These are phyloP conservation scores for Cordia subcordata DNA, from an alignment of 257 asterid genomes.

Conservation along the genomic window DNA sequence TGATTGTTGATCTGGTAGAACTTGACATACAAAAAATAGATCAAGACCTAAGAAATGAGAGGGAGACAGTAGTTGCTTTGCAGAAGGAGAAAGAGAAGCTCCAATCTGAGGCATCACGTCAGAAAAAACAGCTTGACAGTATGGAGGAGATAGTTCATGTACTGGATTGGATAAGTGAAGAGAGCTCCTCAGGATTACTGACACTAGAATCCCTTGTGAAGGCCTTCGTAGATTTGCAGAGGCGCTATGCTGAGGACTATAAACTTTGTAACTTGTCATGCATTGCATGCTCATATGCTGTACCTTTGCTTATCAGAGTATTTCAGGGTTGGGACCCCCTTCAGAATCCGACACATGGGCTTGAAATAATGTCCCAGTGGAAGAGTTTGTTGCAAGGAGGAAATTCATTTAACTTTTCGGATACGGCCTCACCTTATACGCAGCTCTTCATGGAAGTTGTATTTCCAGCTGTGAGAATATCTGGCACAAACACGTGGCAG, in stretches of 20 bases:
- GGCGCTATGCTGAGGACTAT: constrained; percentile 56
- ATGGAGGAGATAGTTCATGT: constrained; percentile 51
- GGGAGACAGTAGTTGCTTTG: constrained; percentile 76
- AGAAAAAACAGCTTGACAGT: constrained; percentile 60
- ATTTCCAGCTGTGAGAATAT: constrained; percentile 88
- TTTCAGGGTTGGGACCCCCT: constrained; percentile 98
- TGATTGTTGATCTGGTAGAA: constrained; percentile 72
- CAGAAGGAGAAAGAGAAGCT: constrained; percentile 79
- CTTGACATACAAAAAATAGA: constrained; percentile 77
- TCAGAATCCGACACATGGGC: constrained; percentile 80
- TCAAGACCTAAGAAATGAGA: constrained; percentile 75
- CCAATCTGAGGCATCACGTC: constrained; percentile 50
- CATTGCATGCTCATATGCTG: constrained; percentile 83
- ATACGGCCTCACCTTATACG: constrained; percentile 56
- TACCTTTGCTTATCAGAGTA: constrained; percentile 68
- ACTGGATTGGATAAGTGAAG: constrained; percentile 54
- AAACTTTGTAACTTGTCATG: constrained; percentile 64
- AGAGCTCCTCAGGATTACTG: constrained; percentile 51
- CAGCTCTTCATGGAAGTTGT: constrained; percentile 92
- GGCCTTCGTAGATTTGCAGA: constrained; percentile 57
- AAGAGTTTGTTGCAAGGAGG: constrained; percentile 59
- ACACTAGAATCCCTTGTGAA: constrained; percentile 70
- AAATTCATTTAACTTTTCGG: constrained; percentile 36
- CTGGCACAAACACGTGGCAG: constrained; percentile 88
- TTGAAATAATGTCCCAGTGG: constrained; percentile 62